Evolutionary conservation across 164 flowering plant genomes (phyloP).

Genomic region (Saururus chinensis): DNA sequence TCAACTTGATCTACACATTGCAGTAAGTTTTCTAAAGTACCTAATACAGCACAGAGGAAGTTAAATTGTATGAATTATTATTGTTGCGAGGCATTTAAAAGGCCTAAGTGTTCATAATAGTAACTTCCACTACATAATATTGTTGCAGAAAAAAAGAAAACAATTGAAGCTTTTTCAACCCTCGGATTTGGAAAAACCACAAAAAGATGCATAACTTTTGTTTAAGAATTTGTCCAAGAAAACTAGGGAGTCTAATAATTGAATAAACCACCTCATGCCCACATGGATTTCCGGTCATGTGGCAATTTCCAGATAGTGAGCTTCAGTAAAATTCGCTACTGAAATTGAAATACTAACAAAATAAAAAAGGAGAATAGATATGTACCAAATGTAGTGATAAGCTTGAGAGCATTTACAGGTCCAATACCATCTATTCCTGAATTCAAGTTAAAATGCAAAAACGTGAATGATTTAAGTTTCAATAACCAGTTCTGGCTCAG

Average conservation of each 20-base stretch:
- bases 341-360: neutral
- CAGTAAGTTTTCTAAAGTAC: conserved; percentile 73
- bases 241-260: too few species aligned
- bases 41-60: conserved; percentile 20
- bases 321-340: neutral
- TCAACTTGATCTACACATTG: conserved; percentile 57
- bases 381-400: conserved; percentile 73
- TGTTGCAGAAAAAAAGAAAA: too few species aligned
- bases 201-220: too few species aligned
- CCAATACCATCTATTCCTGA: conserved; percentile 93
- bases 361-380: neutral
- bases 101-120: too few species aligned
- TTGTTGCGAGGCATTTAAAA: neutral
- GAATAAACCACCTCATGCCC: too few species aligned
- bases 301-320: too few species aligned
- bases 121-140: too few species aligned
- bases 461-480: neutral
- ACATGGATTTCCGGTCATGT: too few species aligned
- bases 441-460: conserved; percentile 6
- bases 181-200: too few species aligned
- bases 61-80: too few species aligned
- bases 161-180: neutral
- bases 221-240: neutral
- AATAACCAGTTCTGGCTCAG: neutral
- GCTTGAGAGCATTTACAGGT: conserved; percentile 53